Conservation (phyloP, 768 basidiomycete genomes). For the Hypsizygus marmoreus region DNA sequence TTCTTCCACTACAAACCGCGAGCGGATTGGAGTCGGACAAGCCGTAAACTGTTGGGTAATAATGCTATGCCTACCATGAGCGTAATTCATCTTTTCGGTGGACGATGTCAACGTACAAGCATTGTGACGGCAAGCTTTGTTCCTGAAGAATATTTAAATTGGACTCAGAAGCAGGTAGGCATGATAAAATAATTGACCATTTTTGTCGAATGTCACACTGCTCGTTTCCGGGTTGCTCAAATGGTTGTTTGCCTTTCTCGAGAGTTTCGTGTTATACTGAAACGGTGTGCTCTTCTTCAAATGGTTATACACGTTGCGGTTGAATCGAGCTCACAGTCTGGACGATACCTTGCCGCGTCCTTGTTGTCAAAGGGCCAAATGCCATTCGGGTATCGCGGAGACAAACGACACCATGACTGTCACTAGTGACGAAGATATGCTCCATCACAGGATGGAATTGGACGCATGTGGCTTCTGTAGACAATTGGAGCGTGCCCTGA, state of each 20-base stretch:
- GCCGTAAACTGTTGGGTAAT: slow-evolving; percentile 69
- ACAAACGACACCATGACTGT: slow-evolving; percentile 57
- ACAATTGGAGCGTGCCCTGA: slow-evolving; percentile 54
- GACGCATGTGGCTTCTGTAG: slow-evolving; percentile 61
- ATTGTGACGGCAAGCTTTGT: slow-evolving; percentile 65
- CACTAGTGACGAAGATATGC: slow-evolving; percentile 69
- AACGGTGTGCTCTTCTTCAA: neutral
- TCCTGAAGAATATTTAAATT: slow-evolving; percentile 39
- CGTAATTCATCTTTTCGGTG: slow-evolving; percentile 3
- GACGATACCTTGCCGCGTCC: slow-evolving; percentile 56
- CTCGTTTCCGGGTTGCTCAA: slow-evolving; percentile 67
- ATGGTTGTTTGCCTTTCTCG: slow-evolving; percentile 37
- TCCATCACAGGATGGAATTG: slow-evolving; percentile 70
- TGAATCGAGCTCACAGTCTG: slow-evolving; percentile 39
- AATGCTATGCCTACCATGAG: slow-evolving; percentile 64
- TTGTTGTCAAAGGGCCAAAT: slow-evolving; percentile 52
- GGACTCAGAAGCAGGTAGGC: neutral
- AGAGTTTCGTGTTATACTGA: slow-evolving; percentile 45
- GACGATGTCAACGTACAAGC: slow-evolving; percentile 45
- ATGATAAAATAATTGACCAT: slow-evolving; percentile 43
- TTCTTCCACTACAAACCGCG: slow-evolving; percentile 64
- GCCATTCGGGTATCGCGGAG: slow-evolving; percentile 76
- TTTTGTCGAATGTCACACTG: slow-evolving; percentile 66
- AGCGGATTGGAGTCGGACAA: slow-evolving; percentile 69
- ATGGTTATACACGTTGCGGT: slow-evolving; percentile 3